phyloP scores from a whole-genome alignment of 2,329 filamentous ascomycete species.

The Phialophora macrospora region DNA sequence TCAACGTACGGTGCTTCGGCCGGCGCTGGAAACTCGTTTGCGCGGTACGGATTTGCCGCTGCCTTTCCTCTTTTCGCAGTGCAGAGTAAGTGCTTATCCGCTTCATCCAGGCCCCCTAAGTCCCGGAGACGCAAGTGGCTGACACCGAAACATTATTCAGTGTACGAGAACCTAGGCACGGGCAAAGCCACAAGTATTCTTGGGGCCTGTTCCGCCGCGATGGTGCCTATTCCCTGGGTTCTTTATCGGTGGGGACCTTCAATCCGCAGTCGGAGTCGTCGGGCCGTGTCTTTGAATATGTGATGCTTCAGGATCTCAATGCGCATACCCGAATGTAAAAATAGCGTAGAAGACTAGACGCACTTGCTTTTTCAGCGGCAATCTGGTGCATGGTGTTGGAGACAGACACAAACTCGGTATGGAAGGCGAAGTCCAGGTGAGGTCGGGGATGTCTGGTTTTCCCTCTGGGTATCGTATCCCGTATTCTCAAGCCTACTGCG shows the following conservation, averaged over 20 bases:
- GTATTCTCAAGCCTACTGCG: too few species aligned
- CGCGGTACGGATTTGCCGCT: constrained; percentile 42
- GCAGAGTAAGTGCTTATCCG: constrained; percentile 25
- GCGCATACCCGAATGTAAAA: too few species aligned
- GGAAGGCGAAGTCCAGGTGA: too few species aligned
- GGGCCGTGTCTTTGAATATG: not conserved
- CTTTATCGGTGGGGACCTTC: constrained; percentile 9
- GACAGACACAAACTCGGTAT: too few species aligned
- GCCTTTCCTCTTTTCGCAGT: constrained; percentile 45
- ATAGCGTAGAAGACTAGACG: too few species aligned
- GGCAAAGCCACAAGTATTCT: constrained; percentile 15
- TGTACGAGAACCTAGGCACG: constrained; percentile 9
- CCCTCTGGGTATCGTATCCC: too few species aligned
- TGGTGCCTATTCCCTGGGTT: constrained; percentile 14
- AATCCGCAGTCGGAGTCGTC: constrained; percentile 12
- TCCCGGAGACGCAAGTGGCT: not conserved
- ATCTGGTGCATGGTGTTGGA: too few species aligned
- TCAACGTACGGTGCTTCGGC: constrained; percentile 38
- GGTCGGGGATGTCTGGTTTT: too few species aligned
- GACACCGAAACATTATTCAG: not conserved
- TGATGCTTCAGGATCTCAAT: not conserved
- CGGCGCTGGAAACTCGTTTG: constrained; percentile 43
- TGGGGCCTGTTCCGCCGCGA: constrained; percentile 7
- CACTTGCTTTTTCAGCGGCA: too few species aligned
- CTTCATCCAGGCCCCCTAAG: not conserved